Conservation (phyloP, 1,139 yeast genomes). For the Kurtzmaniella quercitrusa region DNA sequence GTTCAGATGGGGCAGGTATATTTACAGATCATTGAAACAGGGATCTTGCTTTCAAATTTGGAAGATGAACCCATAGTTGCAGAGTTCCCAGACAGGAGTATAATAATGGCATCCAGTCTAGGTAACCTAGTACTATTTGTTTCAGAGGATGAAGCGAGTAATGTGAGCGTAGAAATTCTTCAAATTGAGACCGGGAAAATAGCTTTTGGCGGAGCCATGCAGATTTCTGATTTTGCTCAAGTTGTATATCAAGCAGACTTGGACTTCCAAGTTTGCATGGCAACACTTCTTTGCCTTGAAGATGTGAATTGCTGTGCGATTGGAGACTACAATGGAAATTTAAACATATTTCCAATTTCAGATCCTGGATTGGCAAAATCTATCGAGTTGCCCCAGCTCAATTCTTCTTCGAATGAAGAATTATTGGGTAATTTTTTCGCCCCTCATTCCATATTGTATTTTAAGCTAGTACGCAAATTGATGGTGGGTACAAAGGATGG, state of each 20-base stretch:
- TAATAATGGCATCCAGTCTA: slow-evolving; percentile 15
- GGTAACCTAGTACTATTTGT: slow-evolving; percentile 13
- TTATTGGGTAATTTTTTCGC: slow-evolving; percentile 10
- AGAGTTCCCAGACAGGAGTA: slow-evolving; percentile 8
- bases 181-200: slow-evolving; percentile 1
- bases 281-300: slow-evolving; percentile 10
- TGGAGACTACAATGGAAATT: slow-evolving; percentile 12
- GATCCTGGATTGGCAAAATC: neutral
- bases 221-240: slow-evolving; percentile 13
- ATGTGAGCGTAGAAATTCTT: slow-evolving; percentile 4
- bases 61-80: slow-evolving; percentile 8
- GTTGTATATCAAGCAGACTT: slow-evolving; percentile 5
- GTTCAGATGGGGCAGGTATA: slow-evolving; percentile 12
- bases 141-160: slow-evolving; percentile 10
- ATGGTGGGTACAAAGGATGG: slow-evolving; percentile 32
- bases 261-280: slow-evolving; percentile 17
- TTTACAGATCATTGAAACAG: slow-evolving; percentile 28
- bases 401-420: slow-evolving; percentile 6
- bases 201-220: slow-evolving; percentile 8
- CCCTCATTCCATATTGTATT: slow-evolving; percentile 16
- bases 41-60: slow-evolving; percentile 21
- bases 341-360: neutral
- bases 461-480: slow-evolving; percentile 8
- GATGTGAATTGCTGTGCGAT: slow-evolving; percentile 8
- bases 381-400: slow-evolving; percentile 6